Percentiles rank a stretch among this genome's conserved stretches.
Conservation (phyloP, 306 rosid genomes). For the Amphicarpaea edgeworthii region DNA sequence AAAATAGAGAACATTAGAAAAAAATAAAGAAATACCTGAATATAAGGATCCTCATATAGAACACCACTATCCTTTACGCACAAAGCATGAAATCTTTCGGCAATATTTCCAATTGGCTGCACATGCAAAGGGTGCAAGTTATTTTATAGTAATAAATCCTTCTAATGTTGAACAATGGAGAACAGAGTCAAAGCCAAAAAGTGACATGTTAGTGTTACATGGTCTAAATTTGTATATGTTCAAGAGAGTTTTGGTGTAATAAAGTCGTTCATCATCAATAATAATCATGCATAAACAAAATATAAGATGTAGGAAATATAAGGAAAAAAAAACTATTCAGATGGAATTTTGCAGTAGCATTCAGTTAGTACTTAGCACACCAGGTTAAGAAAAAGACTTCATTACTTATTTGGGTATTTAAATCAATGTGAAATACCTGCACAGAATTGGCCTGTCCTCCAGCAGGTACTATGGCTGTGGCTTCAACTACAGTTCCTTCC, state of each 20-base stretch:
- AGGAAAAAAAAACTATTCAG: slow-evolving; percentile 23
- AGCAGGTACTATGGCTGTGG: slow-evolving; percentile 88
- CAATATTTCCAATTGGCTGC: slow-evolving; percentile 96
- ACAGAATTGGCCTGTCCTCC: slow-evolving; percentile 81
- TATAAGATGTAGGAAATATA: not conserved
- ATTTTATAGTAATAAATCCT: slow-evolving; percentile 27
- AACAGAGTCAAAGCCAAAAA: slow-evolving; percentile 24
- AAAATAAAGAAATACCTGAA: slow-evolving; percentile 70
- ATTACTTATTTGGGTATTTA: slow-evolving; percentile 14
- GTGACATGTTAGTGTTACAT: slow-evolving; percentile 2
- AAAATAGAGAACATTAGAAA: slow-evolving; percentile 17
- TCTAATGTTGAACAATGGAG: slow-evolving; percentile 38
- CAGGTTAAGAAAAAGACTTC: slow-evolving; percentile 23
- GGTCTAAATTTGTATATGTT: slow-evolving; percentile 28
- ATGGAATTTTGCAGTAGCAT: slow-evolving; percentile 11
- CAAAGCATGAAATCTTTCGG: slow-evolving; percentile 91
- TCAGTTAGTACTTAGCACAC: slow-evolving; percentile 30
- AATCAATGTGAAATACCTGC: slow-evolving; percentile 62
- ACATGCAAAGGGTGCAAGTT: slow-evolving; percentile 40
- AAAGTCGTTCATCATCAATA: slow-evolving; percentile 28
- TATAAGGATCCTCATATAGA: slow-evolving; percentile 94
- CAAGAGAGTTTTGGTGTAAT: slow-evolving; percentile 17
- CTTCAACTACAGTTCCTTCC: slow-evolving; percentile 67
- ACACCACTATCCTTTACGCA: slow-evolving; percentile 98
- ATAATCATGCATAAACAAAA: slow-evolving; percentile 7